A percentile compares a stretch with the other conserved stretches of the same genome.
phyloP scores from a whole-genome alignment of 192 early-diverging fungal species.

The Coemansia asiatica region DNA sequence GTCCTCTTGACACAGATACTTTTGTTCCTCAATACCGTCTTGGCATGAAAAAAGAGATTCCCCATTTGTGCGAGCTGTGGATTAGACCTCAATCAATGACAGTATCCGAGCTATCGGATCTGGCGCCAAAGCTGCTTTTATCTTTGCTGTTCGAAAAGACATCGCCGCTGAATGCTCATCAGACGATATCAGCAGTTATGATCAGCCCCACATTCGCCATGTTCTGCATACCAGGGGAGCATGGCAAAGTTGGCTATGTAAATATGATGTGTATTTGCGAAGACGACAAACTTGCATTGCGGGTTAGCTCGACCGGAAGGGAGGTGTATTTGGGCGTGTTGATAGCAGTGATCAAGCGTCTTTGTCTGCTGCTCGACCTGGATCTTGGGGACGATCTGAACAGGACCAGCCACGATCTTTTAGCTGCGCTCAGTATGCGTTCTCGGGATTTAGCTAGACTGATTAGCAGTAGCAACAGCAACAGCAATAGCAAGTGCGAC shows the following conservation, averaged over 20 bases:
- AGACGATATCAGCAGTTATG: constrained; percentile 18
- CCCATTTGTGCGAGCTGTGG: constrained; percentile 39
- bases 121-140: constrained; percentile 19
- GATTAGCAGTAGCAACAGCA: neutral
- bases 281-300: constrained; percentile 20
- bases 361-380: constrained; percentile 21
- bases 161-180: constrained; percentile 10
- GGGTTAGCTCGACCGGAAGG: constrained; percentile 19
- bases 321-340: constrained; percentile 16
- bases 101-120: neutral
- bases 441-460: neutral
- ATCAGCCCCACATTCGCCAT: constrained; percentile 18
- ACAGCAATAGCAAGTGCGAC: neutral
- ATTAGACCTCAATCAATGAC: constrained; percentile 8
- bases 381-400: neutral
- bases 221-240: constrained; percentile 12
- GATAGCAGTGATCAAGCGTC: constrained; percentile 16
- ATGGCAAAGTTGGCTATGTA: neutral
- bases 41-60: neutral
- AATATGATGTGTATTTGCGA: constrained; percentile 37
- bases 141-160: constrained; percentile 32
- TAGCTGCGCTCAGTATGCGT: neutral
- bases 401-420: neutral
- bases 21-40: neutral
- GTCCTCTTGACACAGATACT: neutral